Base-by-base conservation (phyloP, 352 stramenopile species). In the Pythium monospermum region DNA sequence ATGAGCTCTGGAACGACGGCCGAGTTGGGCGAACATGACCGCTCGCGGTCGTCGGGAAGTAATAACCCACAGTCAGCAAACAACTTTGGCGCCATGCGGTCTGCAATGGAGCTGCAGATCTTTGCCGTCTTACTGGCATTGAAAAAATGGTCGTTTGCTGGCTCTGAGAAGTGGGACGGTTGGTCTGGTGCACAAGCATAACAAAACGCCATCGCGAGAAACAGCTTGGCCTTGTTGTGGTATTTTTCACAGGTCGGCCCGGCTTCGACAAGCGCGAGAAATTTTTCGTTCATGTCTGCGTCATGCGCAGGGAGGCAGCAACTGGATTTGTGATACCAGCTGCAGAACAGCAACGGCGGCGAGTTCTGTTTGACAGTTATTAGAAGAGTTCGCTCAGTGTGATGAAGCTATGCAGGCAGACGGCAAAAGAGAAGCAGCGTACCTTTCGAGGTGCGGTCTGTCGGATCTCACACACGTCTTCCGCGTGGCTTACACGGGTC, bases 301-400 rank as follows among this genome's bases (percentile, higher is more conserved):
- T 92, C 81, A 39, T 87, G 72, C 1, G 60, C 76, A 10, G 81
- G 76, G 15, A 90, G 51, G 49, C 76, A 90, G 57, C 81, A 92
- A 52, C 77, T 86, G 28, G 46, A 53, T 21, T 45, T 8, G 19
- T 61, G 68, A 53, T 88, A 88, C 75, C 71, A 87, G 59, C 82
- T 90, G 68, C 81, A 90, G 58, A 90, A 90, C 2, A 69, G 59
- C 22, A 90, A 47, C n/a, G 76, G 79, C 18, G 73, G 73, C 4
- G 57, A 23, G 42, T 82, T 90, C 73, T 90, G 12, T 26, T 13
- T 44, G 31, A 50, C 12, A 30, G 37, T 12, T 8, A n/a, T 43
- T 23, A 43, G 37, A n/a, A n/a, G n/a, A n/a, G n/a, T n/a, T n/a
- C n/a, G n/a, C n/a, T n/a, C n/a, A n/a, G n/a, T n/a, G n/a, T n/a